These are phyloP conservation scores for Quercus tomentella DNA, from an alignment of 331 rosid genomes.

Conservation along the genomic window DNA sequence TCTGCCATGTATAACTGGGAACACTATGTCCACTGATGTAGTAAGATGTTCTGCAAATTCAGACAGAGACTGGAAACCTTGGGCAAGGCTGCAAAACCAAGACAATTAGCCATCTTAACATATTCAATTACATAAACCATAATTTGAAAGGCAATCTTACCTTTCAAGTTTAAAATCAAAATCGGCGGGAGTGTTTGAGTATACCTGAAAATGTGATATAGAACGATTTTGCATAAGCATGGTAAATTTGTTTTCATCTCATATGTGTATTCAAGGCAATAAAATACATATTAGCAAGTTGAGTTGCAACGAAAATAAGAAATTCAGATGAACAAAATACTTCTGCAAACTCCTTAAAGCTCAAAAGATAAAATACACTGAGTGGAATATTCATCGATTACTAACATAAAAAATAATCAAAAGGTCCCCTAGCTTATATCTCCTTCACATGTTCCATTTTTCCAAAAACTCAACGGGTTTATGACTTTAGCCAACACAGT, in stretches of 20 bases:
- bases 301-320: not conserved
- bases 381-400: not conserved
- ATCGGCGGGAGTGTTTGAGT: conserved; percentile 96
- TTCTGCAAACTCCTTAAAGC: not conserved
- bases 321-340: not conserved
- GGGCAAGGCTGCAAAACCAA: conserved; percentile 73
- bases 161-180: conserved; percentile 95
- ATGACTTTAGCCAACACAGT: not conserved
- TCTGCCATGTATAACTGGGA: conserved; percentile 92
- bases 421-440: not conserved
- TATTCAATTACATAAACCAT: not conserved
- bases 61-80: conserved; percentile 61
- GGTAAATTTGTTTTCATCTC: not conserved
- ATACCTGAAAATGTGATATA: conserved; percentile 40
- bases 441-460: not conserved
- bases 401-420: not conserved
- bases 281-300: not conserved
- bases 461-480: not conserved
- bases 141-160: conserved; percentile 28
- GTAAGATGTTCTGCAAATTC: conserved; percentile 77
- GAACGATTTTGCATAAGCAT: conserved; percentile 5
- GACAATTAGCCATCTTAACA: conserved; percentile 15
- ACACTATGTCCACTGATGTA: conserved; percentile 75
- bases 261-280: not conserved
- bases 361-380: not conserved